Base-by-base conservation (phyloP, 768 basidiomycete genomes). In the Boletus rufocinnamomeus region DNA sequence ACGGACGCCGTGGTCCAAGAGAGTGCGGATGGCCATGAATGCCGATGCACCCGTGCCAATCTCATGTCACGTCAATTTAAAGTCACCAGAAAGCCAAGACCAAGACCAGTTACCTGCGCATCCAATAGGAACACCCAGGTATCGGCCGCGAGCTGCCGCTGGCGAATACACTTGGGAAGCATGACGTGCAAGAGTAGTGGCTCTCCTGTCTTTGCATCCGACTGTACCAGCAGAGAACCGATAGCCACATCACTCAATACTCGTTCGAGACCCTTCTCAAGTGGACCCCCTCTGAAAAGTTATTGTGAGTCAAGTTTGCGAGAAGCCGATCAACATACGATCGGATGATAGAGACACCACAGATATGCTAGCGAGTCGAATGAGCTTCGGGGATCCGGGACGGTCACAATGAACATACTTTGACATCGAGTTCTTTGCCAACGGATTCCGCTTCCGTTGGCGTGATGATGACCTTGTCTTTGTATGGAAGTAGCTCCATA, bases 11-110 rank as follows among this genome's bases (percentile, higher is more conserved):
- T 99, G 96, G 69, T 99, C 96, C 19, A 98, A 81, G 11, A 98
- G 77, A 13, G 96, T 84, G 30, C 96, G 89, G 60, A 99, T 91
- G 0, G 95, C 89, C 96, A 98, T 98, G 72, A 98, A 91, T 21
- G 88, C 88, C 4, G 92, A 86, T 0, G 95, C 95, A 6, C 88
- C 96, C 0, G 96, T 98, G 7, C 93, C 94, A 70, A 98, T 93
- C 88, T 96, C 51, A 43, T 57, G 52, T n/a, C 50, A 45, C 19
- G 45, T 48, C 40, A 47, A 54, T 19, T 13, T 13, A 10, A 5
- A 14, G 48, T 43, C 6, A 27, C 6, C 7, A 17, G 9, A 53
- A 38, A 52, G 9, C 17, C 11, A 38, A 17, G 30, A 38, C n/a
- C 37, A 2, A 38, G 25, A 47, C 68, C 19, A 28, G 48, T 49